Evolutionary conservation across 805 yeast genomes (phyloP), one percentile per base, ranked within the genome.

Genomic region (Priceomyces medius): DNA sequence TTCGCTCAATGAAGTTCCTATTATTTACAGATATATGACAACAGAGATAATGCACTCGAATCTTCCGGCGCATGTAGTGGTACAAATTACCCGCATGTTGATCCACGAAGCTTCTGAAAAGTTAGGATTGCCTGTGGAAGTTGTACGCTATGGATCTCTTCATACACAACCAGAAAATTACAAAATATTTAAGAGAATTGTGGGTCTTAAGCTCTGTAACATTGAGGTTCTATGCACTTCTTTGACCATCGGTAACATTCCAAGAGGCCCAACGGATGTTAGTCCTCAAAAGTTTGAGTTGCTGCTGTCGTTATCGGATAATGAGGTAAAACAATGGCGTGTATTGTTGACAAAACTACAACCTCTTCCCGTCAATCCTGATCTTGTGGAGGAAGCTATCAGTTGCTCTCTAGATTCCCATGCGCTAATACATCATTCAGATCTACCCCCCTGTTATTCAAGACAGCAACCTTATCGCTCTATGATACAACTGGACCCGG

Each of bases 91-190:
- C 7, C 35, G 54, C 33, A 42, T 48, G 12, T 28, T 55, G 12
- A 38, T 53, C 14, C 43, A 50, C 31, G 56, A 54, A 20, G 45
- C 49, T 18, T 43, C 44, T 3, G 17, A 24, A 17, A 37, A 34
- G n/a, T 40, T 52, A n/a, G 31, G 32, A 4, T 39, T 55, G 13
- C 55, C 56, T 1, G 31, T 24, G 3, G 55, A 50, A 17, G 14
- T 27, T 12, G 31, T 37, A 2, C 23, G 38, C 4, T 43, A 45
- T 33, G 43, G 24, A 19, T 20, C 7, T 14, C 23, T 34, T 7
- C 31, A 31, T 10, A 41, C 39, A 9, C 38, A 35, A 4, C 47
- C 54, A 2, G 58, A 55, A 37, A 48, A 47, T 34, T 53, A 45
- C 33, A 45, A 46, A 21, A 52, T 50, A n/a, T 38, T 55, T 28